Evolutionary conservation across 192 early-diverging fungal genomes (phyloP).

Genomic region (Backusella luteola): DNA sequence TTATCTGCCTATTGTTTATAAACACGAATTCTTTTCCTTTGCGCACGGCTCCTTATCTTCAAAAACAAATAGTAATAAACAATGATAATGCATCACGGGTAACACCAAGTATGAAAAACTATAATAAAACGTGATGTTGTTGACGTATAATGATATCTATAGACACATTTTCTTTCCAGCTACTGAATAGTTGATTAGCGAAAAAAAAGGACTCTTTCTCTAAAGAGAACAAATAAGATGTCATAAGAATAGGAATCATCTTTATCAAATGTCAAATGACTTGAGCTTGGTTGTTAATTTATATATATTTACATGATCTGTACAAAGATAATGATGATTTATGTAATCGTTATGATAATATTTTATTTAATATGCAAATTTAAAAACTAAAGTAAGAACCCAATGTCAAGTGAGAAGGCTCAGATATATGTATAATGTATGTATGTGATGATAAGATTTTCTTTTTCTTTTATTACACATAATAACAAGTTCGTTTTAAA

Average conservation of each 20-base stretch:
- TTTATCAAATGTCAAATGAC: background rate
- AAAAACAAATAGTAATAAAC: conserved; percentile 1
- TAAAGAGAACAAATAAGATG: background rate
- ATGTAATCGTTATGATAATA: background rate
- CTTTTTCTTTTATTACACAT: background rate
- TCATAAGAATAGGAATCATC: background rate
- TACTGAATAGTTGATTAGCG: background rate
- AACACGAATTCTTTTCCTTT: background rate
- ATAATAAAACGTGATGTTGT: background rate
- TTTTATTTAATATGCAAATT: background rate
- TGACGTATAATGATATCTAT: background rate
- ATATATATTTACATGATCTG: background rate
- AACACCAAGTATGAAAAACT: background rate
- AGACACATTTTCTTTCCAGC: background rate
- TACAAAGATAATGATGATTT: background rate
- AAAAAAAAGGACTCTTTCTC: background rate
- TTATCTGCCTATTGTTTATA: background rate
- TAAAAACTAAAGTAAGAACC: background rate
- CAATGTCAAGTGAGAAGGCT: background rate
- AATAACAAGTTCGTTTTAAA: background rate
- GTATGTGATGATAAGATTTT: background rate
- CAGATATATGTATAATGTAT: background rate
- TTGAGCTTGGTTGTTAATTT: background rate
- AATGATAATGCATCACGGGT: background rate
- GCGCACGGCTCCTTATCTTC: background rate